These are phyloP conservation scores for Pleodorina starrii DNA, from an alignment of 139 green algal species.

Conservation along the genomic window DNA sequence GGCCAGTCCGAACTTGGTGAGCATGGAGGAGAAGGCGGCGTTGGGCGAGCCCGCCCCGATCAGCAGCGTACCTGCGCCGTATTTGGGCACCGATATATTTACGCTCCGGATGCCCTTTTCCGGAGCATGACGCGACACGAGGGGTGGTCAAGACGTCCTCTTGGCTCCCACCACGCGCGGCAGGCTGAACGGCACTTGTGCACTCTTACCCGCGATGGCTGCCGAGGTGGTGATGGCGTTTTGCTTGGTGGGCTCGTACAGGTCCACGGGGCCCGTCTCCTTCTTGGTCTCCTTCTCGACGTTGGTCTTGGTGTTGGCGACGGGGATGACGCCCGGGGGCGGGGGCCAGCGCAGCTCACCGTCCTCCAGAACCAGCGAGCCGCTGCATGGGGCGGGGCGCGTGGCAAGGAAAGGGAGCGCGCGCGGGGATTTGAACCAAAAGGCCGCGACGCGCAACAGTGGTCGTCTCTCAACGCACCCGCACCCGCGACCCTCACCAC, in stretches of 20 bases:
- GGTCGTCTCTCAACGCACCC: no score
- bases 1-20: conserved; percentile 90
- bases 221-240: conserved; percentile 51
- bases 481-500: no score
- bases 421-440: no score
- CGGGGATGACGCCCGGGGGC: conserved; percentile 54
- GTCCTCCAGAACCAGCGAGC: conserved; percentile 84
- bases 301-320: conserved; percentile 28
- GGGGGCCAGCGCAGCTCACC: conserved; percentile 89
- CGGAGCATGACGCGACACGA: no score
- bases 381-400: conserved; percentile 44
- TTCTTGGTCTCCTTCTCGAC: conserved; percentile 47
- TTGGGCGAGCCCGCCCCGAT: conserved; percentile 69
- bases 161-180: not conserved
- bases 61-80: conserved; percentile 1
- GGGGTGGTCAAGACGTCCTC: not conserved
- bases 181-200: no score
- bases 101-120: no score
- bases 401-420: no score
- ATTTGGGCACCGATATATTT: not conserved
- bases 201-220: conserved; percentile 10
- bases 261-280: conserved; percentile 62
- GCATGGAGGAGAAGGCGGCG: conserved; percentile 82
- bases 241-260: conserved; percentile 73
- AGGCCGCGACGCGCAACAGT: no score